Evolutionary conservation across 352 stramenopile genomes (phyloP).

Genomic region (Phytophthora hybrid): DNA sequence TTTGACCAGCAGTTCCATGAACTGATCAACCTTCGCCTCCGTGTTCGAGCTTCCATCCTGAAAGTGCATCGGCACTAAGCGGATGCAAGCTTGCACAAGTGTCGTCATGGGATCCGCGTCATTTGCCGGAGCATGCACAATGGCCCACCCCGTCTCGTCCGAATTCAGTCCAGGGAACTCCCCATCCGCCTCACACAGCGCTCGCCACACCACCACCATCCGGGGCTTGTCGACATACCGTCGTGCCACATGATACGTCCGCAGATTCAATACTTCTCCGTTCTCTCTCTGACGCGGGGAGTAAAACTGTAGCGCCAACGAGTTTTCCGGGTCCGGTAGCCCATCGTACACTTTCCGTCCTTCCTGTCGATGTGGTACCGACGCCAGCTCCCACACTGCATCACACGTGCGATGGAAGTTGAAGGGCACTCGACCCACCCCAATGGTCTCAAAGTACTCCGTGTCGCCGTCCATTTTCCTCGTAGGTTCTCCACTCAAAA

Average conservation of each 20-base stretch:
- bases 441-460: slow-evolving; percentile 34
- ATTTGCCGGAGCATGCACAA: slow-evolving; percentile 18
- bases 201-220: slow-evolving; percentile 61
- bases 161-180: slow-evolving; percentile 49
- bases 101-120: slow-evolving; percentile 7
- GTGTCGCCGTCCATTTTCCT: slow-evolving; percentile 21
- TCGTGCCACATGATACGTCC: slow-evolving; percentile 23
- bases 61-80: slow-evolving; percentile 29
- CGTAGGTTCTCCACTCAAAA: slow-evolving; percentile 24
- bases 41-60: slow-evolving; percentile 12
- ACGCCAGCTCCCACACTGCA: slow-evolving; percentile 34
- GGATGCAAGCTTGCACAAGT: slow-evolving; percentile 25
- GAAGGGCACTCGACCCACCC: slow-evolving; percentile 27
- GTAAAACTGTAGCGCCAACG: slow-evolving; percentile 42
- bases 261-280: slow-evolving; percentile 22
- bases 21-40: slow-evolving; percentile 27
- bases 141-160: slow-evolving; percentile 61
- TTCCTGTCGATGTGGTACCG: slow-evolving; percentile 21
- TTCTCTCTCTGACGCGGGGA: slow-evolving; percentile 19
- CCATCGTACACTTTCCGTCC: slow-evolving; percentile 22
- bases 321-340: slow-evolving; percentile 37
- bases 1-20: slow-evolving; percentile 33
- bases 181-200: slow-evolving; percentile 42
- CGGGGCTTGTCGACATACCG: slow-evolving; percentile 49
- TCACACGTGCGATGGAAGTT: slow-evolving; percentile 25